Evolutionary conservation across 1,139 yeast genomes (phyloP).

Genomic region (Lodderomyces margitis): DNA sequence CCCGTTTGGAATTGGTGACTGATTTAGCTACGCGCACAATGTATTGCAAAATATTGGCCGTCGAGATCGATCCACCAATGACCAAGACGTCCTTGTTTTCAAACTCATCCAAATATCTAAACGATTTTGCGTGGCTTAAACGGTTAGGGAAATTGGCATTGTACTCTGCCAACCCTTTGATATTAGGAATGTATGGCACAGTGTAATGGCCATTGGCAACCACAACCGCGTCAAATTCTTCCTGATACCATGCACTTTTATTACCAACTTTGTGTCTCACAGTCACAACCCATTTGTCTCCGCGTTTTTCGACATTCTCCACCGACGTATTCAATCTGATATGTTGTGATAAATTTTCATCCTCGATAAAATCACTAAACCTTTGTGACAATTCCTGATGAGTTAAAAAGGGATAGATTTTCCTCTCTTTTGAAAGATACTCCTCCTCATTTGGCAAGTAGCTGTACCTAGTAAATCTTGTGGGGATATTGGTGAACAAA

Average conservation of each 20-base stretch:
- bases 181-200: constrained; percentile 47
- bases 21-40: constrained; percentile 40
- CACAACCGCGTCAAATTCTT: constrained; percentile 49
- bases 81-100: constrained; percentile 42
- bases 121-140: constrained; percentile 59
- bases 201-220: constrained; percentile 57
- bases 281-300: constrained; percentile 45
- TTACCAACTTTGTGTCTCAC: constrained; percentile 22
- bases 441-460: constrained; percentile 30
- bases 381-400: constrained; percentile 35
- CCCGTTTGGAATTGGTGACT: constrained; percentile 37
- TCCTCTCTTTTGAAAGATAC: constrained; percentile 23
- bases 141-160: constrained; percentile 40
- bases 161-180: constrained; percentile 55
- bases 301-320: constrained; percentile 32
- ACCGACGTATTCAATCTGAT: constrained; percentile 41
- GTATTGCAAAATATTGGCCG: constrained; percentile 53
- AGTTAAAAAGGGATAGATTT: constrained; percentile 42
- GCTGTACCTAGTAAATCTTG: constrained; percentile 42
- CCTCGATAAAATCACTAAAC: constrained; percentile 27
- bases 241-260: constrained; percentile 36
- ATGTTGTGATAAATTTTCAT: constrained; percentile 28
- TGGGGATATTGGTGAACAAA: constrained; percentile 48
- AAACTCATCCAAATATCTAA: constrained; percentile 49
- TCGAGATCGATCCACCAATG: constrained; percentile 51